These are phyloP conservation scores for Steccherinum ochraceum DNA, from an alignment of 768 basidiomycete species.

Conservation along the genomic window DNA sequence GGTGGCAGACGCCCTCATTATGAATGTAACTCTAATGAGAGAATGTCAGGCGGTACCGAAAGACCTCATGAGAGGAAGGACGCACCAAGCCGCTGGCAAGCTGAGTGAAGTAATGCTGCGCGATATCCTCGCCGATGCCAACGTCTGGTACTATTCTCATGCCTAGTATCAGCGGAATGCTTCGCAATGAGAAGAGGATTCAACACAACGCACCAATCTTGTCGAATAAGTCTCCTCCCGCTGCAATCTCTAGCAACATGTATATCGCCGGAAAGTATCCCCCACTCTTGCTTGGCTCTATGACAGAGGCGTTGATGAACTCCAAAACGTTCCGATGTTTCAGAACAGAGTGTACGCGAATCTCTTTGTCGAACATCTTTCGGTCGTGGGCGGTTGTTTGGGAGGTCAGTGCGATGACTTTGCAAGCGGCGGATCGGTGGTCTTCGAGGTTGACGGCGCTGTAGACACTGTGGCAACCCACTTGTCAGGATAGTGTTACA, in stretches of 20 bases:
- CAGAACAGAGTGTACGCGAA: conserved; percentile 77
- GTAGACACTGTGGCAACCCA: conserved; percentile 78
- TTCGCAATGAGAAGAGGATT: background rate
- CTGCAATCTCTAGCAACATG: conserved; percentile 88
- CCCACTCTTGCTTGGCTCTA: conserved; percentile 54
- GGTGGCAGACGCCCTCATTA: conserved; percentile 84
- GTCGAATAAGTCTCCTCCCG: conserved; percentile 94
- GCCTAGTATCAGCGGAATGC: background rate
- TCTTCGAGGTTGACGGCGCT: conserved; percentile 66
- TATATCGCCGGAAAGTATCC: conserved; percentile 77
- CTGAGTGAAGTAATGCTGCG: conserved; percentile 88
- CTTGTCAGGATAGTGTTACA: too few relatives aligned
- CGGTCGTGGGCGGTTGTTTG: conserved; percentile 62
- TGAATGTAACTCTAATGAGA: conserved; percentile 72
- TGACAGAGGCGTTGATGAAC: conserved; percentile 71
- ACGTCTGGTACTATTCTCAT: conserved; percentile 73
- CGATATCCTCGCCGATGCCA: conserved; percentile 80
- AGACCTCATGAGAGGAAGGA: conserved; percentile 4
- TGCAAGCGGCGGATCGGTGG: conserved; percentile 79
- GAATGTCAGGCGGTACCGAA: conserved; percentile 1
- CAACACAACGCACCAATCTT: conserved; percentile 77
- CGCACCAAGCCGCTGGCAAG: conserved; percentile 77
- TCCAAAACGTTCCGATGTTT: conserved; percentile 79
- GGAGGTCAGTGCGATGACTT: conserved; percentile 62
- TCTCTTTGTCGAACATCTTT: conserved; percentile 87